Conservation (phyloP, 108 stramenopile species). For the Stephanodiscus triporus region DNA sequence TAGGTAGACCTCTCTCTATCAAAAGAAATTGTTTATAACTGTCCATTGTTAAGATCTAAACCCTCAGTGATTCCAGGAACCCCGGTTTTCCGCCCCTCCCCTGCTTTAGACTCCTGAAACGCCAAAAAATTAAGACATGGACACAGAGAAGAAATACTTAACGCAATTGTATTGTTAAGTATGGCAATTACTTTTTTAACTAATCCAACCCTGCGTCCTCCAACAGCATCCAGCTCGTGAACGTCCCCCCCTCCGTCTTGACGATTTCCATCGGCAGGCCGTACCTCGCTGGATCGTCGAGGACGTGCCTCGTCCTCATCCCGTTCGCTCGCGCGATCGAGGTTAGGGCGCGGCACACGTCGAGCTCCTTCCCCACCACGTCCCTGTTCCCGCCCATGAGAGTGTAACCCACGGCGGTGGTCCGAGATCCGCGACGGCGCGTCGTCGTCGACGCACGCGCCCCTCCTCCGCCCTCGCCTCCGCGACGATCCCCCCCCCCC, state of each 20-base stretch:
- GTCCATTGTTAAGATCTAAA: too few species aligned
- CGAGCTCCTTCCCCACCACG: conserved; percentile 51
- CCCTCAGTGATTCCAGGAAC: too few species aligned
- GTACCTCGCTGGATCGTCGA: conserved; percentile 47
- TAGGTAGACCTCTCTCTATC: too few species aligned
- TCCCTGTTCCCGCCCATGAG: conserved; percentile 49
- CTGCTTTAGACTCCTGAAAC: too few species aligned
- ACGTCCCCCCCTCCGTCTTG: conserved; percentile 33
- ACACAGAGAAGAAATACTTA: too few species aligned
- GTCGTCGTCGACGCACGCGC: neutral
- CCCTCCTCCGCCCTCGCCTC: too few species aligned
- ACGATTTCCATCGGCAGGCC: conserved; percentile 28
- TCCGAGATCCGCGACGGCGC: neutral
- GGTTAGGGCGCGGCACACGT: conserved; percentile 33
- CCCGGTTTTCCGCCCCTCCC: too few species aligned
- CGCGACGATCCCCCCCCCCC: neutral
- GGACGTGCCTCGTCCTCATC: conserved; percentile 43
- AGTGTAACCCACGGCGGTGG: conserved; percentile 54
- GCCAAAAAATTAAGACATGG: too few species aligned
- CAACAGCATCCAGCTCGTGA: conserved; percentile 34
- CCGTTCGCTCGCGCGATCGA: conserved; percentile 36
- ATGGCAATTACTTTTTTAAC: too few species aligned
- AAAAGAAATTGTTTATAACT: too few species aligned
- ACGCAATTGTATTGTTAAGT: too few species aligned
- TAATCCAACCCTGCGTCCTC: conserved; percentile 7